Evolutionary conservation across 176 grass and related monocot species (phyloP).

Genomic region (Cenchrus fungigraminus): DNA sequence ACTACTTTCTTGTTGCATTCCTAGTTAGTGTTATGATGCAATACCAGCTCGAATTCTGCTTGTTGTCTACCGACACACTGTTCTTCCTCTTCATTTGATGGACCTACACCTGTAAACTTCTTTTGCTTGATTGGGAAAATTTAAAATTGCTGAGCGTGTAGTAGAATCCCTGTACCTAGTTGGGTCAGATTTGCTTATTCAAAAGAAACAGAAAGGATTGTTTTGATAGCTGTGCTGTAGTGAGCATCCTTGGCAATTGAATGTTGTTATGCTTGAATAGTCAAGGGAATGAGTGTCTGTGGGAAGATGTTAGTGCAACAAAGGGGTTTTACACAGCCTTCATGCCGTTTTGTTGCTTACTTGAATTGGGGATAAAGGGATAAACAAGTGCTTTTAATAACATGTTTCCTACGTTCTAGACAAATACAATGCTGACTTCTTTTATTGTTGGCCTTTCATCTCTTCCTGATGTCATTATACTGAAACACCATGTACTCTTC

Average conservation of each 20-base stretch:
- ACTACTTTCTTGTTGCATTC: conserved; percentile 12
- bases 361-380: not conserved
- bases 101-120: not conserved
- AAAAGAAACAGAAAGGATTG: conserved; percentile 12
- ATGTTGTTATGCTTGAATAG: not conserved
- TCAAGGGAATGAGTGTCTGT: not conserved
- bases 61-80: not conserved
- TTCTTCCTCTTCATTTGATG: not conserved
- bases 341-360: not conserved
- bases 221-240: conserved; percentile 10
- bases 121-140: not conserved
- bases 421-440: conserved; percentile 1
- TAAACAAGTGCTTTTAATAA: not conserved
- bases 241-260: not conserved
- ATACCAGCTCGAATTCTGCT: not conserved
- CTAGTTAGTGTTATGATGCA: not conserved
- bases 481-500: conserved; percentile 9
- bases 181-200: not conserved
- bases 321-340: not conserved
- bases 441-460: not conserved
- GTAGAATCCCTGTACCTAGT: not conserved
- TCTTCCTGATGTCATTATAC: not conserved
- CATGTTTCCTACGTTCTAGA: not conserved
- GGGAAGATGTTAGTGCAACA: not conserved
- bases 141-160: not conserved